phyloP scores from a whole-genome alignment of 140 eudicot genomes.

The Flaveria floridana region DNA sequence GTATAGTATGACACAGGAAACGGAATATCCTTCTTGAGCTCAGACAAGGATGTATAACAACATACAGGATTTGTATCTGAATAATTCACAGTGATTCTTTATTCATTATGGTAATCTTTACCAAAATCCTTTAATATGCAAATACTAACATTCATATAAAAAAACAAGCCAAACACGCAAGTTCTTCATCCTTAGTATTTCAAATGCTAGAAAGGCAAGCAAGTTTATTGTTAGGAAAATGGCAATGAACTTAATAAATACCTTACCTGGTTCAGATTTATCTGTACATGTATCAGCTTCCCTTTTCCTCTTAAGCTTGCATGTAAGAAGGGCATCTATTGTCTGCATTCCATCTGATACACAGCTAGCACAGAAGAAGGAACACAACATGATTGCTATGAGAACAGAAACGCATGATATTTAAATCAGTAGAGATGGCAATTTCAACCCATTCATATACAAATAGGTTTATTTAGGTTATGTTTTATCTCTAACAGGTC shows the following conservation, averaged over 20 bases:
- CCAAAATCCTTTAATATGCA: background rate
- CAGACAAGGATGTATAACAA: conserved; percentile 37
- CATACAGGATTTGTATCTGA: conserved; percentile 34
- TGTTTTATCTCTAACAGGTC: background rate
- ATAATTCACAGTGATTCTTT: conserved; percentile 27
- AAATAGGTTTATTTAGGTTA: background rate
- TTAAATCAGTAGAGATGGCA: conserved; percentile 2
- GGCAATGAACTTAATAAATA: background rate
- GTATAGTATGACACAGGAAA: conserved; percentile 84
- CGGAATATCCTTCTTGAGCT: conserved; percentile 51
- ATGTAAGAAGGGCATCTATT: conserved; percentile 84
- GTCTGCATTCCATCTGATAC: conserved; percentile 95
- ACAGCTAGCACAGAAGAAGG: conserved; percentile 64
- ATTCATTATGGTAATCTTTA: background rate
- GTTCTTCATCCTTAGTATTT: background rate
- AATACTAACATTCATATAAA: background rate
- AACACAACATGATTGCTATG: conserved; percentile 23
- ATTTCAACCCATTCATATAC: background rate
- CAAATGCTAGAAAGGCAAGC: background rate
- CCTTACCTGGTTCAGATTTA: conserved; percentile 51
- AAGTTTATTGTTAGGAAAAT: background rate
- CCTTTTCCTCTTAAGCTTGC: conserved; percentile 78
- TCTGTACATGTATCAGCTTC: conserved; percentile 38
- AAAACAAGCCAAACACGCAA: conserved; percentile 1
- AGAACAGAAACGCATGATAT: conserved; percentile 14